Conservation (phyloP, 139 green algal species). For the Chlorella ohadii region DNA sequence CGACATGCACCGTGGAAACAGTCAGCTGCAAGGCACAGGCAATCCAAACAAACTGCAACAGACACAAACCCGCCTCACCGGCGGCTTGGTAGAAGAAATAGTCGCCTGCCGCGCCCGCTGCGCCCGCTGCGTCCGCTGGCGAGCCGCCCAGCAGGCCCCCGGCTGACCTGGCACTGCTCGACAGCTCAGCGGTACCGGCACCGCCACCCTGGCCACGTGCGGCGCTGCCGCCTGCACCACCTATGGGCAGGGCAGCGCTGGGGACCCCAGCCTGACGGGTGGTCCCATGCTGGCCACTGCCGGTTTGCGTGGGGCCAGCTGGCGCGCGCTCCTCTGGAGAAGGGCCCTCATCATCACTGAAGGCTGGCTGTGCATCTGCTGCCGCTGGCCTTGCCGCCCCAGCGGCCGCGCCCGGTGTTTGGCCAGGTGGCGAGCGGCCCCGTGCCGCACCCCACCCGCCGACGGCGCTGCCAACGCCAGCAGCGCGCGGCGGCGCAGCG, state of each 20-base stretch:
- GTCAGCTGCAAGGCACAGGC: too few species aligned
- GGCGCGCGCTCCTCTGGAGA: too few species aligned
- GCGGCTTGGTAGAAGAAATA: slow-evolving; percentile 67
- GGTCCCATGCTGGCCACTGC: too few species aligned
- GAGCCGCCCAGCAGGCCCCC: slow-evolving; percentile 28
- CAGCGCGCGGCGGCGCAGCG: background rate
- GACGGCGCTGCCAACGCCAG: background rate
- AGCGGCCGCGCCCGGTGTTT: background rate
- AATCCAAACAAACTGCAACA: too few species aligned
- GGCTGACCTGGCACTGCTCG: slow-evolving; percentile 12
- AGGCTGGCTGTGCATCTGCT: background rate
- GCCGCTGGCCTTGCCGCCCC: background rate
- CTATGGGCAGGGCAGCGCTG: background rate
- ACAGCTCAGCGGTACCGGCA: background rate
- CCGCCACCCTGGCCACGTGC: background rate
- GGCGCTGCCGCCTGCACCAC: background rate
- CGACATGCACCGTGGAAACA: too few species aligned
- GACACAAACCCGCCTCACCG: background rate
- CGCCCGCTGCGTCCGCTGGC: background rate
- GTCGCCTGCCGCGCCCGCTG: background rate
- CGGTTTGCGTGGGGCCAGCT: background rate
- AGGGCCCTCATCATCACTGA: slow-evolving; percentile 1
- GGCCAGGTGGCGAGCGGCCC: background rate
- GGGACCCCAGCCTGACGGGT: background rate
- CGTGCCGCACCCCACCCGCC: background rate